A percentile compares a stretch with the other conserved stretches of the same genome.
phyloP scores from a whole-genome alignment of 2,329 filamentous ascomycete species.

The Pleomassaria siparia region DNA sequence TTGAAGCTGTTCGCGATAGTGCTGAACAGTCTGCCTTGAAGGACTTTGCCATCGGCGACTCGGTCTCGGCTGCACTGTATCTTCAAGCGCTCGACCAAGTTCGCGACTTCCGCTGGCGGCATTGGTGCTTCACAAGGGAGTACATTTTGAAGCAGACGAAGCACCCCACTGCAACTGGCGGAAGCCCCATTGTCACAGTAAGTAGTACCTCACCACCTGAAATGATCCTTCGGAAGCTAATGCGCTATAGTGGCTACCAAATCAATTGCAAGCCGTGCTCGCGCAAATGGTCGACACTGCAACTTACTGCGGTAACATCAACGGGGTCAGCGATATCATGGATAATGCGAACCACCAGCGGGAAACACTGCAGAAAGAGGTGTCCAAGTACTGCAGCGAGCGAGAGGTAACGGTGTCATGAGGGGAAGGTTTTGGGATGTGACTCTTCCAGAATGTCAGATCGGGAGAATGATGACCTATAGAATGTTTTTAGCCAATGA shows the following conservation, averaged over 20 bases:
- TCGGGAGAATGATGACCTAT: background rate
- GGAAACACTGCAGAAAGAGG: conserved; percentile 70
- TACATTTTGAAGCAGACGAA: conserved; percentile 78
- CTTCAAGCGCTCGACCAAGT: conserved; percentile 67
- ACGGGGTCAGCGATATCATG: conserved; percentile 64
- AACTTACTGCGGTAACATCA: conserved; percentile 48
- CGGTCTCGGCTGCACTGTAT: conserved; percentile 54
- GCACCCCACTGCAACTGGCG: conserved; percentile 78
- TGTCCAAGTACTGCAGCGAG: conserved; percentile 72
- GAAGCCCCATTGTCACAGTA: conserved; percentile 75
- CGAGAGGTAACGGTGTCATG: conserved; percentile 46
- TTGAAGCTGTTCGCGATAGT: conserved; percentile 66
- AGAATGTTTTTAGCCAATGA: background rate
- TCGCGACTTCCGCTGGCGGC: conserved; percentile 78
- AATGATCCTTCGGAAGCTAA: conserved; percentile 5
- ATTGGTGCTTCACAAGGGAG: conserved; percentile 84
- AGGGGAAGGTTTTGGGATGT: conserved; percentile 3
- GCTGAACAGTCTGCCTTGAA: conserved; percentile 57
- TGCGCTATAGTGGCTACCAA: conserved; percentile 66
- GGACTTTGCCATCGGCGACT: conserved; percentile 64
- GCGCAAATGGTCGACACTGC: conserved; percentile 67
- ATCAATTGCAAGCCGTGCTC: conserved; percentile 75
- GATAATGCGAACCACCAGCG: conserved; percentile 65
- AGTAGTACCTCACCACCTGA: conserved; percentile 15
- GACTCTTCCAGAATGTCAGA: background rate